A percentile compares a stretch with the other conserved stretches of the same genome.
Evolutionary conservation across 2,329 filamentous ascomycete species (phyloP).

Genomic region (Zymoseptoria brevis): DNA sequence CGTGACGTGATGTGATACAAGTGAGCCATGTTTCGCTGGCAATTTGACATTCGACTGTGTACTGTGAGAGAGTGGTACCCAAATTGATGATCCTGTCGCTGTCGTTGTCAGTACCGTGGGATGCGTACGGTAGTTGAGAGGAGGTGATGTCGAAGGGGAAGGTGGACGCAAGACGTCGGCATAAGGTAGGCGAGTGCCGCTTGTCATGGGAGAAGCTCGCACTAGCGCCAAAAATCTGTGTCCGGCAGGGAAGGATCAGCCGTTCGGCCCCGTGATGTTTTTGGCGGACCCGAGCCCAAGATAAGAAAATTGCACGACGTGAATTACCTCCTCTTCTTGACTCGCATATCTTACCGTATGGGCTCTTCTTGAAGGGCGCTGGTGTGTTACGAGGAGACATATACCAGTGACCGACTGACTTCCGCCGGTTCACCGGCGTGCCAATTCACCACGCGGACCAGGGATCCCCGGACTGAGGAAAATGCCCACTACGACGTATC

Average conservation of each 20-base stretch:
- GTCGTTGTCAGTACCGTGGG: neutral
- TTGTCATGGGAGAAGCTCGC: no score
- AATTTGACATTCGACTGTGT: constrained; percentile 19
- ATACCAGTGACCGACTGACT: neutral
- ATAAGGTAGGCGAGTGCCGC: neutral
- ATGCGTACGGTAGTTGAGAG: no score
- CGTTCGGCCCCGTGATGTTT: neutral
- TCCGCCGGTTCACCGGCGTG: no score
- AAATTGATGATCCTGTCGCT: neutral
- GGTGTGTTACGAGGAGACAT: neutral
- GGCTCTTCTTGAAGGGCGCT: neutral
- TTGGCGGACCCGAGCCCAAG: no score
- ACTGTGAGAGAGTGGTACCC: constrained; percentile 1
- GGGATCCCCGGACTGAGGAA: neutral
- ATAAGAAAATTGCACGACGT: neutral
- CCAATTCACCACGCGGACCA: neutral
- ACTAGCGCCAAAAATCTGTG: neutral
- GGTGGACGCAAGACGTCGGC: neutral
- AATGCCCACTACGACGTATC: neutral
- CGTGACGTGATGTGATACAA: constrained; percentile 14
- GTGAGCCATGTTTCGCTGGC: constrained; percentile 18
- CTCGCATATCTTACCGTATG: neutral
- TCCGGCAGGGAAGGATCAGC: neutral
- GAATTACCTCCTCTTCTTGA: neutral
- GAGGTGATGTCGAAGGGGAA: neutral